Evolutionary conservation across 768 basidiomycete genomes (phyloP), one percentile per base, ranked within the genome.

Genomic region (Podaxis sp.): DNA sequence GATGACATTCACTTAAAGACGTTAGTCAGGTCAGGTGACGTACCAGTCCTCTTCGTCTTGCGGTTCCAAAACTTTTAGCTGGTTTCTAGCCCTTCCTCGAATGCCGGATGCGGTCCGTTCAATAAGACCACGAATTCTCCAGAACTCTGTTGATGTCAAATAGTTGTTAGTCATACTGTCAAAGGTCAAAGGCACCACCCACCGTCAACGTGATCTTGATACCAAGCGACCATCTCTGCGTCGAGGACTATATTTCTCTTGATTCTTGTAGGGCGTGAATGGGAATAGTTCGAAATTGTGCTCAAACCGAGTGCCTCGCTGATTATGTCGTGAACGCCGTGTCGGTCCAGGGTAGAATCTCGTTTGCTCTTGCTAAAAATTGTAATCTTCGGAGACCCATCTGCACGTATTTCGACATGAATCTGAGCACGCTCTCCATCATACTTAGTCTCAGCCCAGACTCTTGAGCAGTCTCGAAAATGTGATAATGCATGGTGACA

Each of bases 381-480:
- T 0, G 74, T 86, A 62, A 95, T 89, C 36, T 74, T 75, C 4
- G 79, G 72, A 4, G 70, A 64, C 0, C 66, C 70, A 13, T 76
- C 70, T 3, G 65, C 67, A 4, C 67, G 62, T 1, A 87, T 68
- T 67, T 87, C 78, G 23, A 94, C 82, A 68, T 98, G 95, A 27
- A 95, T 93, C 66, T 98, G 95, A 57, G 93, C 88, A n/a, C 95
- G 82, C 72, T 96, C 94, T 9, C 95, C 95, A 61, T 96, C 95
- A 70, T 95, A 95, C 71, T 98, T 98, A 0, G 87, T 94, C 74
- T 98, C 95, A 1, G 89, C 91, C 84, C 90, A 95, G 7, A 94
- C 77, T 27, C 69, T 72, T 10, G 78, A 74, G 0, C 78, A 73
- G 38, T 69, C 36, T 38, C 57, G 63, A 60, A 90, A 74, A 57